phyloP scores from a whole-genome alignment of 176 grass and related monocot species.

The Calamus simplicifolius region DNA sequence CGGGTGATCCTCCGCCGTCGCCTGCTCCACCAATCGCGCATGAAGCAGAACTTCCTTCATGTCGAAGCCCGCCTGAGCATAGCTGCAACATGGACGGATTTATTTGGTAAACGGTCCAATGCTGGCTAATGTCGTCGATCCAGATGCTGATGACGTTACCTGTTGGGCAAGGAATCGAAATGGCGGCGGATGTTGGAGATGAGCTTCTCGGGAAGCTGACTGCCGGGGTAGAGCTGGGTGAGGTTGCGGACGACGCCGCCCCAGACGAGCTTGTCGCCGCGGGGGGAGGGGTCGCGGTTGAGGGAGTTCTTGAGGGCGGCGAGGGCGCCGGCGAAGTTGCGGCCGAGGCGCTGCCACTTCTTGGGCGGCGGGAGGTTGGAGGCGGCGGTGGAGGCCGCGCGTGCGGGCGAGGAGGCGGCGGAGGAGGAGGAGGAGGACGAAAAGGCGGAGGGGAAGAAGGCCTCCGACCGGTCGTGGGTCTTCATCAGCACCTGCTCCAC shows the following conservation, averaged over 20 bases:
- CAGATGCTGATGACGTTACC: slow-evolving; percentile 24
- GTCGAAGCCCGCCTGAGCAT: slow-evolving; percentile 88
- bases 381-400: slow-evolving; percentile 1
- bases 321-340: slow-evolving; percentile 86
- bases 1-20: slow-evolving; percentile 54
- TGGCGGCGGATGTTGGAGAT: slow-evolving; percentile 79
- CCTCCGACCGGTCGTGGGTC: slow-evolving; percentile 65
- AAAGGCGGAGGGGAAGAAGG: slow-evolving; percentile 43
- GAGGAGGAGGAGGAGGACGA: slow-evolving; percentile 32
- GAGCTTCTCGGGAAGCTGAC: slow-evolving; percentile 81
- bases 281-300: slow-evolving; percentile 51
- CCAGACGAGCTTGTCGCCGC: slow-evolving; percentile 36
- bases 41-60: slow-evolving; percentile 93
- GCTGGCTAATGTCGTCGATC: too few relatives aligned
- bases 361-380: slow-evolving; percentile 31
- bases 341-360: slow-evolving; percentile 88
- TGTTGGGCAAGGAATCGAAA: slow-evolving; percentile 90
- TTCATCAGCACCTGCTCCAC: slow-evolving; percentile 99
- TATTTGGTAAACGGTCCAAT: too few relatives aligned
- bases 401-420: slow-evolving; percentile 9
- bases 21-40: slow-evolving; percentile 80
- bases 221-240: slow-evolving; percentile 62
- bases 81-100: slow-evolving; percentile 31
- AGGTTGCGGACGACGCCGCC: slow-evolving; percentile 48
- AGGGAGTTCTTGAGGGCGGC: slow-evolving; percentile 85